These are phyloP conservation scores for Alternaria sp. DNA, from an alignment of 2,329 filamentous ascomycete genomes.

Conservation along the genomic window DNA sequence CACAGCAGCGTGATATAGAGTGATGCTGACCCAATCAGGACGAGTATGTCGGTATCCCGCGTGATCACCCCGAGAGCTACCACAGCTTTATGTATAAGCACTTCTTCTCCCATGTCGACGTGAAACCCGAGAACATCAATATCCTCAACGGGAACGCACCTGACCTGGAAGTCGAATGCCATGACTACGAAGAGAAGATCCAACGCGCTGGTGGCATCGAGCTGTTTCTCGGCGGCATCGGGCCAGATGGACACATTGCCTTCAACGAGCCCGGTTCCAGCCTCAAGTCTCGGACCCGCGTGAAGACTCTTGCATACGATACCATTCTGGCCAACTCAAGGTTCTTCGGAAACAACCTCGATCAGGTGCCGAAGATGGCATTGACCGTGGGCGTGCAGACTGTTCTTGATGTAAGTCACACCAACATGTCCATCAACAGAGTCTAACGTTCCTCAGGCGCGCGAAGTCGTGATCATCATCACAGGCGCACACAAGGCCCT, in stretches of 20 bases:
- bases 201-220: slow-evolving; percentile 78
- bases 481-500: slow-evolving; percentile 81
- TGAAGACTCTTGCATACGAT: slow-evolving; percentile 87
- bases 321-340: slow-evolving; percentile 85
- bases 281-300: slow-evolving; percentile 76
- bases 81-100: slow-evolving; percentile 94
- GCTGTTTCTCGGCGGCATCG: slow-evolving; percentile 84
- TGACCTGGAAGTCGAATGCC: slow-evolving; percentile 77
- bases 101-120: slow-evolving; percentile 86
- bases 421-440: slow-evolving; percentile 9
- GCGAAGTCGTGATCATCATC: slow-evolving; percentile 83
- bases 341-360: slow-evolving; percentile 79
- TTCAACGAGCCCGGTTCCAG: slow-evolving; percentile 90
- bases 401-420: slow-evolving; percentile 67
- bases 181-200: slow-evolving; percentile 81
- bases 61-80: slow-evolving; percentile 84
- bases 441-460: slow-evolving; percentile 54
- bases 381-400: slow-evolving; percentile 86
- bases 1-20: slow-evolving; percentile 25
- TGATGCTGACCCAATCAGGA: slow-evolving; percentile 60
- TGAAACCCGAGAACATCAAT: slow-evolving; percentile 81
- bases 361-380: slow-evolving; percentile 79
- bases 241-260: slow-evolving; percentile 85
- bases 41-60: slow-evolving; percentile 83
- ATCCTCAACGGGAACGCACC: slow-evolving; percentile 82